Conservation (phyloP, 768 basidiomycete species). For the Amanita rubescens region DNA sequence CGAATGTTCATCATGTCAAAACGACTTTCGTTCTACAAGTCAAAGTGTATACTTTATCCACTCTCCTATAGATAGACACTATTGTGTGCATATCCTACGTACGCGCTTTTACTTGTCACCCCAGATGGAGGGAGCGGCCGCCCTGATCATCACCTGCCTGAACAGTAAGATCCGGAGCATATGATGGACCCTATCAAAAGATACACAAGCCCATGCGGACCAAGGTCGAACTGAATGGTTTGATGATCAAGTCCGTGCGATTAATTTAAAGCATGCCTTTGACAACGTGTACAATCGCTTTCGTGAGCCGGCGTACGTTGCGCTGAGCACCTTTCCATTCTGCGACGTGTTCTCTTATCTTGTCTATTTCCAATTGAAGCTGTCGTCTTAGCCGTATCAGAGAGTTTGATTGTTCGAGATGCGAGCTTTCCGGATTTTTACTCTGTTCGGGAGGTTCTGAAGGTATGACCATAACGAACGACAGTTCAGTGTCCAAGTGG, state of each 20-base stretch:
- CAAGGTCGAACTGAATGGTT: background rate
- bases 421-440: background rate
- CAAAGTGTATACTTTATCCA: too few species aligned
- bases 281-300: constrained; percentile 52
- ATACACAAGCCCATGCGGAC: background rate
- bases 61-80: too few species aligned
- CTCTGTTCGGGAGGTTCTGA: constrained; percentile 28
- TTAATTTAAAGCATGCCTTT: constrained; percentile 66
- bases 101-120: too few species aligned
- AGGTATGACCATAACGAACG: constrained; percentile 74
- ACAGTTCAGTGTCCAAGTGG: constrained; percentile 86
- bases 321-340: constrained; percentile 57
- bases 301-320: constrained; percentile 56
- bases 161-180: too few species aligned
- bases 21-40: background rate
- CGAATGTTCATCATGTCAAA: background rate
- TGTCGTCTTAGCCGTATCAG: constrained; percentile 32
- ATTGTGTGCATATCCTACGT: too few species aligned
- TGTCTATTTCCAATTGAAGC: constrained; percentile 47
- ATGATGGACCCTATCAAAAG: too few species aligned
- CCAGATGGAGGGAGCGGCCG: too few species aligned
- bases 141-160: too few species aligned
- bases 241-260: background rate
- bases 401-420: constrained; percentile 6
- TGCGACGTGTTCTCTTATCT: constrained; percentile 39